A percentile compares a stretch with the other conserved stretches of the same genome.
Evolutionary conservation across 768 basidiomycete genomes (phyloP).

Genomic region (Brasilioporus rufonigricans): DNA sequence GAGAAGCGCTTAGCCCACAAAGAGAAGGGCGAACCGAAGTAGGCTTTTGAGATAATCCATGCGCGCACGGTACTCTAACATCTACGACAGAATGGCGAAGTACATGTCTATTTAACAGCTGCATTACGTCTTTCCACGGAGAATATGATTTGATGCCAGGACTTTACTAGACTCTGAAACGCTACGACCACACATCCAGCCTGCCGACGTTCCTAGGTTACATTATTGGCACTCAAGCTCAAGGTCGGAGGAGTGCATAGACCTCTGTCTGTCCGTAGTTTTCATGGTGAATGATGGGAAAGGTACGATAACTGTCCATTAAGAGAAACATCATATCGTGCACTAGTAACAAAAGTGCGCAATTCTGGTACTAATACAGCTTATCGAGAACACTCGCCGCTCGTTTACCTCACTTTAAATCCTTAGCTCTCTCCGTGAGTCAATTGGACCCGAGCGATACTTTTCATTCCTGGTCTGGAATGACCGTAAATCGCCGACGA

Average conservation of each 20-base stretch:
- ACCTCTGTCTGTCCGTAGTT: neutral
- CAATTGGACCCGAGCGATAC: no score
- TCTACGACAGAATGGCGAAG: conserved; percentile 60
- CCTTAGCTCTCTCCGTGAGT: no score
- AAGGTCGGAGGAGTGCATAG: neutral
- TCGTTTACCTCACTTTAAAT: no score
- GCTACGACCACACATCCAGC: neutral
- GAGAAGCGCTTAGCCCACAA: conserved; percentile 61
- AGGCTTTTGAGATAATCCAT: conserved; percentile 29
- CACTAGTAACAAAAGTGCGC: no score
- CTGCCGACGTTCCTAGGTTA: neutral
- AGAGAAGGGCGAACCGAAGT: conserved; percentile 44
- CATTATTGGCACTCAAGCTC: neutral
- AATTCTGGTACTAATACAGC: no score
- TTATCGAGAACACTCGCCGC: no score
- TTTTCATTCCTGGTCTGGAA: no score
- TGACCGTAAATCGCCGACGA: no score
- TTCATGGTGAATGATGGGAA: no score
- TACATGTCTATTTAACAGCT: conserved; percentile 70
- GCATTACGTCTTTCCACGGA: neutral
- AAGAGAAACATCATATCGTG: no score
- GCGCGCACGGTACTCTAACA: conserved; percentile 2
- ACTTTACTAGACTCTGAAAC: neutral
- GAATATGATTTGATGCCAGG: neutral
- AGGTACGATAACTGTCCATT: no score